Conservation (phyloP, 257 asterid genomes). For the Jacaranda mimosifolia region DNA sequence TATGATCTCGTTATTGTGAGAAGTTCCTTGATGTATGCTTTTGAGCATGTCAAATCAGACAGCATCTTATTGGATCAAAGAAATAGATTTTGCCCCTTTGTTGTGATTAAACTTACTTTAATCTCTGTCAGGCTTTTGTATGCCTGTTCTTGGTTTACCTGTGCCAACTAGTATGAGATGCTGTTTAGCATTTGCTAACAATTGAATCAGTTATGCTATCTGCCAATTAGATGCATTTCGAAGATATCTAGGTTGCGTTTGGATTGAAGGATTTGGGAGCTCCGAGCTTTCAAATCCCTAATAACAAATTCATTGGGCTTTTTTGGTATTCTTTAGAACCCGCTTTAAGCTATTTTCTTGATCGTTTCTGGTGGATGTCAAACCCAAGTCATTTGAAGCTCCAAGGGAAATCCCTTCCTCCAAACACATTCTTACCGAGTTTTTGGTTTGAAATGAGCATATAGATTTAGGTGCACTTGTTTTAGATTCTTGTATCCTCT, state of each 20-base stretch:
- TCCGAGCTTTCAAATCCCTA: no score
- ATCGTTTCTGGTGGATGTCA: no score
- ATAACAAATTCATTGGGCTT: no score
- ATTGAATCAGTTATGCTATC: background rate
- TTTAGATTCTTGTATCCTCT: background rate
- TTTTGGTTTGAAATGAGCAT: background rate
- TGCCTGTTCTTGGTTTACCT: background rate
- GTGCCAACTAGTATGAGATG: background rate
- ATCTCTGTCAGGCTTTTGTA: background rate
- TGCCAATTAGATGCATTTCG: background rate
- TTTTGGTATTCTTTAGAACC: no score
- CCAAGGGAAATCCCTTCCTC: no score
- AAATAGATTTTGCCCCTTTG: background rate
- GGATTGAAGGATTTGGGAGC: no score
- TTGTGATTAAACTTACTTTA: background rate
- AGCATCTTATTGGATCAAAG: no score
- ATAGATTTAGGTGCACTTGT: background rate
- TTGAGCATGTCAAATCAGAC: background rate
- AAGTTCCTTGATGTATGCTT: slow-evolving; percentile 7
- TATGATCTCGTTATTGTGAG: background rate
- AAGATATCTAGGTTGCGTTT: background rate
- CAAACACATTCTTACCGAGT: no score
- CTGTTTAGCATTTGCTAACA: slow-evolving; percentile 18
- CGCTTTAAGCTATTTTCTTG: no score
- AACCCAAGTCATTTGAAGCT: no score